Base-by-base conservation (phyloP, 208 protist species). In the Trypanosoma vivax region DNA sequence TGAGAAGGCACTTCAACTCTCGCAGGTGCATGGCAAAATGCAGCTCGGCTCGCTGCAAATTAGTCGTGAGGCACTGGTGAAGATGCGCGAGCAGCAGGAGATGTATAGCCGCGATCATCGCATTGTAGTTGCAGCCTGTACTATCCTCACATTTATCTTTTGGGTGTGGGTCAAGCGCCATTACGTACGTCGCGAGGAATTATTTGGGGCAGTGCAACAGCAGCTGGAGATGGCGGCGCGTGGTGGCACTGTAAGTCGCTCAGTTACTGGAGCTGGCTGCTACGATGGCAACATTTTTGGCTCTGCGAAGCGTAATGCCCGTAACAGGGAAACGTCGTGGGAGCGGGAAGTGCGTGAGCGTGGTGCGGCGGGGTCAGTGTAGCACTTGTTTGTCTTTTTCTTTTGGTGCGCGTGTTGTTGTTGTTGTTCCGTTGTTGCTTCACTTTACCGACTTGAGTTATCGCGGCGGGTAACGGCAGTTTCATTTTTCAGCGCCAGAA, bases 91-190 rank as follows among this genome's bases (percentile, higher is more conserved):
- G 53, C 60, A 90, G 63, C 82, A 93, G 52, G 83, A 93, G 27
- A 83, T 81, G 78, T 70, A 83, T 43, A 86, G 57, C 9, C 79
- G 86, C 21, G 86, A 93, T 49, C 77, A 86, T 57, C 76, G 80
- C 9, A 50, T 93, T 30, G 49, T 78, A 45, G 55, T 90, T 16
- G 58, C 69, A 0, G 7, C 84, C 3, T 89, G 77, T 60, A 72
- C 70, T 1, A 1, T 89, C 7, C 60, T 78, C 45, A 75, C 70
- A 5, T 40, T 88, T 27, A 13, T 73, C 28, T 93, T 93, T 61
- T 93, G 82, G 83, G 43, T 93, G 14, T 93, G 86, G 83, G 79
- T 93, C 34, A 69, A 80, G 9, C 79, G 86, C 2, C 86, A 93
- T 65, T 90, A 93, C 48, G 69, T 93, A 13, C 34, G 43, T 35